Conservation (phyloP, 805 yeast genomes). For the Saturnispora diversa region DNA sequence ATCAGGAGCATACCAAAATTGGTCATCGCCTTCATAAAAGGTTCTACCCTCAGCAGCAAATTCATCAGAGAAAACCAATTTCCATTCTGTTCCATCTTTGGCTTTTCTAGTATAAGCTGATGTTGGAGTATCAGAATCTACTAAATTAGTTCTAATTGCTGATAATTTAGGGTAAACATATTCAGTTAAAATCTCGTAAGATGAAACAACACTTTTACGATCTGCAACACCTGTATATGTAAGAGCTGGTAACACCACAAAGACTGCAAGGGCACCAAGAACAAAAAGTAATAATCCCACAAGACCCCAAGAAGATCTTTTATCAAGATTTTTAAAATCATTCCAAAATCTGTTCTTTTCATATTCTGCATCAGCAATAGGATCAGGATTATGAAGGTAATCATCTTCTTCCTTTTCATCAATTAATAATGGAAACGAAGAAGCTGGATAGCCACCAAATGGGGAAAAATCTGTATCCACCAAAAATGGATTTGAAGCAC, state of each 20-base stretch:
- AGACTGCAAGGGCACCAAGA: slow-evolving; percentile 56
- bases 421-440: slow-evolving; percentile 80
- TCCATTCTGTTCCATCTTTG: slow-evolving; percentile 59
- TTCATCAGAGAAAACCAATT: slow-evolving; percentile 82
- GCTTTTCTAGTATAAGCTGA: slow-evolving; percentile 39
- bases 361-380: slow-evolving; percentile 80
- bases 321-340: slow-evolving; percentile 62
- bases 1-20: slow-evolving; percentile 81
- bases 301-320: slow-evolving; percentile 51
- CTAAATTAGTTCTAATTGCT: slow-evolving; percentile 50
- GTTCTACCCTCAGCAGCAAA: slow-evolving; percentile 86
- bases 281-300: slow-evolving; percentile 51
- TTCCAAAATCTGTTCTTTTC: slow-evolving; percentile 60
- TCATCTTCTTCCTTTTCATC: slow-evolving; percentile 96
- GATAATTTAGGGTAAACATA: slow-evolving; percentile 51
- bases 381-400: slow-evolving; percentile 92
- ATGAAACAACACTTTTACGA: slow-evolving; percentile 13
- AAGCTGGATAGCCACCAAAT: slow-evolving; percentile 94
- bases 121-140: slow-evolving; percentile 68
- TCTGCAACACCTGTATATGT: slow-evolving; percentile 67
- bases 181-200: slow-evolving; percentile 33
- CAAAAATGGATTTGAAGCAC: slow-evolving; percentile 32
- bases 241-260: slow-evolving; percentile 73
- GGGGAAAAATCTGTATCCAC: slow-evolving; percentile 70
- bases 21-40: slow-evolving; percentile 86